phyloP scores from a whole-genome alignment of 768 basidiomycete genomes.

The Kwoniella botswanensis region DNA sequence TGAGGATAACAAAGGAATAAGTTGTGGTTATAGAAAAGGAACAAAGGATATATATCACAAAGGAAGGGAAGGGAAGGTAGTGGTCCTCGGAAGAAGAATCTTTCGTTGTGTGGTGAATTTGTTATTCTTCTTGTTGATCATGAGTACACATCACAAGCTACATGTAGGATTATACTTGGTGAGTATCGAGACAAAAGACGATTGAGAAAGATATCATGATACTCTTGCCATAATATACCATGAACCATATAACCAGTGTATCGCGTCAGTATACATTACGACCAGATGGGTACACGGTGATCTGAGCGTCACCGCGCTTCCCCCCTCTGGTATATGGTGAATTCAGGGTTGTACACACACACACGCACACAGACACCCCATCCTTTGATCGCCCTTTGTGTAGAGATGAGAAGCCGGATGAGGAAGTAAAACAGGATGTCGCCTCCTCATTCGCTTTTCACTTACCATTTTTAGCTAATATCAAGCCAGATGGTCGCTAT shows the following conservation, averaged over 20 bases:
- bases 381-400: conserved; percentile 4
- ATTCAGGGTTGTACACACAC: conserved; percentile 10
- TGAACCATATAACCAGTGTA: not conserved
- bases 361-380: not conserved
- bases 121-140: not conserved
- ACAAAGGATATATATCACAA: conserved; percentile 3
- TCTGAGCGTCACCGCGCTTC: not conserved
- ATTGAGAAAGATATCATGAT: not conserved
- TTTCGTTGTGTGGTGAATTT: not conserved
- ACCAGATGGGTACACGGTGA: conserved; percentile 1
- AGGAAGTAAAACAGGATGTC: conserved; percentile 7
- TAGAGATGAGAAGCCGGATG: conserved; percentile 3
- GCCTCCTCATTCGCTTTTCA: not conserved
- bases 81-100: not conserved
- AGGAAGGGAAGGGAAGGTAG: not conserved
- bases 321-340: not conserved
- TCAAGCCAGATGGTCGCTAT: not conserved
- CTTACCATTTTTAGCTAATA: not conserved
- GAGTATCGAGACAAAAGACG: not conserved
- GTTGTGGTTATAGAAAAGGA: not conserved
- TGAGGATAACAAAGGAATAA: conserved; percentile 10
- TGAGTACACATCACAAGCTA: not conserved
- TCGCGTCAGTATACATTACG: conserved; percentile 1
- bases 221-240: not conserved
- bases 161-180: not conserved